These are phyloP conservation scores for Sarocladium strictum DNA, from an alignment of 2,329 filamentous ascomycete genomes.

Conservation along the genomic window DNA sequence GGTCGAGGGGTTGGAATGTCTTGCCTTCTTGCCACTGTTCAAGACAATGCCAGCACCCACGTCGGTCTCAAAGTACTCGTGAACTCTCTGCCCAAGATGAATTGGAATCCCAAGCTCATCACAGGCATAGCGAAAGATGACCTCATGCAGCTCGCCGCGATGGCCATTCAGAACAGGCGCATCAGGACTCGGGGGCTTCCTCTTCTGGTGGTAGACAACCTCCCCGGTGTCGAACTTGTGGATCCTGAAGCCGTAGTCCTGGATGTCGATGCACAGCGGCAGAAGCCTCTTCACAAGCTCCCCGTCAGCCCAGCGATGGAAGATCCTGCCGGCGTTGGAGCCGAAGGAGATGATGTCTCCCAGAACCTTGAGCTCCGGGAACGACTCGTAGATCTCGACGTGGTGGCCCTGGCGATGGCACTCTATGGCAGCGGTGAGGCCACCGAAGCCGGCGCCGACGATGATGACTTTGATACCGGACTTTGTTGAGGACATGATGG, in stretches of 20 bases:
- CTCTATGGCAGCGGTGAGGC: constrained; percentile 57
- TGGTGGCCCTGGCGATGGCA: constrained; percentile 55
- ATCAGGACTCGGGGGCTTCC: neutral
- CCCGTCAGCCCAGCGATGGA: constrained; percentile 44
- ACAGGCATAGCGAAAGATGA: constrained; percentile 22
- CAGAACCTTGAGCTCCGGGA: constrained; percentile 49
- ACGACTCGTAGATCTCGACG: constrained; percentile 53
- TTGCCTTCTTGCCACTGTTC: constrained; percentile 38
- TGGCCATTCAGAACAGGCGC: constrained; percentile 46
- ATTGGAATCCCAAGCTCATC: constrained; percentile 47
- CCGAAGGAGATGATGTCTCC: constrained; percentile 60
- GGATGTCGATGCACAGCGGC: constrained; percentile 17
- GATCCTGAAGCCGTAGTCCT: constrained; percentile 52
- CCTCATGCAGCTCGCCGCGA: constrained; percentile 52
- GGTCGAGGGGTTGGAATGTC: neutral
- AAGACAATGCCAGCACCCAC: constrained; percentile 44
- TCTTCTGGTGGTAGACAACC: constrained; percentile 51
- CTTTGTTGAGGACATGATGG: neutral
- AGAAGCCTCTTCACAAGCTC: constrained; percentile 33
- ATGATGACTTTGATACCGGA: constrained; percentile 8
- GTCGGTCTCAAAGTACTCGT: constrained; percentile 50
- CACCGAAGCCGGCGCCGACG: constrained; percentile 46
- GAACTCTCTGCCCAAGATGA: constrained; percentile 43
- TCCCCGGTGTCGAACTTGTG: constrained; percentile 57
- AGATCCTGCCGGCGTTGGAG: constrained; percentile 48